Evolutionary conservation across 805 yeast genomes (phyloP), one percentile per base, ranked within the genome.

Genomic region (Lipomyces sp.): DNA sequence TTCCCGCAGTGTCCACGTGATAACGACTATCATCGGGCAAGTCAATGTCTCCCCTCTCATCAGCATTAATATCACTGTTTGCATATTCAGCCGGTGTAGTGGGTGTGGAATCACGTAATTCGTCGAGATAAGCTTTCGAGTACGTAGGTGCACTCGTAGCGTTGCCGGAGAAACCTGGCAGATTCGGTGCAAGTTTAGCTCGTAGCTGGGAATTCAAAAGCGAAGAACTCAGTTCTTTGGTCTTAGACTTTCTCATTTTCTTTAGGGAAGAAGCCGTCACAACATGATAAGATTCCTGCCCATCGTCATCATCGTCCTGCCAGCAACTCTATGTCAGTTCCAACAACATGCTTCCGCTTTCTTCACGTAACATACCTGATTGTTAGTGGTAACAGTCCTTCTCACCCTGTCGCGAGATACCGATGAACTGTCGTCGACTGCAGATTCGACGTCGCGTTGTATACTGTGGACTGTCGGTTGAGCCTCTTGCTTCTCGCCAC

Each of bases 61-160:
- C 30, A 3, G 39, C 35, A 35, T 34, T 29, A 18, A 30, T 56
- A 3, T 34, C 48, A n/a, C 30, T 57, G 7, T 37, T 55, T 18
- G 66, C 18, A 48, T 57, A 64, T 53, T n/a, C 57, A 6, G 66
- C 35, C 5, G 70, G 70, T n/a, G 66, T 64, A 29, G 59, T 39
- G 2, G 66, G 69, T 3, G 70, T 67, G 24, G 68, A 58, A 39
- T 29, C 60, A 15, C 68, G 65, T 8, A 67, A 60, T 53, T 67
- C 70, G 24, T 64, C 68, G 29, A 67, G 60, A 24, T 67, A 64
- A 8, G 62, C 53, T 39, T 57, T 45, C 4, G 70, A 64, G 35
- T 68, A 68, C 3, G 62, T n/a, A 6, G 37, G n/a, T 7, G 53
- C 7, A 34, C 35, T 6, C 32, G 51, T 24, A 53, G 42, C 39